phyloP scores from a whole-genome alignment of 441 rosid species.

The Gossypium schwendimanii region DNA sequence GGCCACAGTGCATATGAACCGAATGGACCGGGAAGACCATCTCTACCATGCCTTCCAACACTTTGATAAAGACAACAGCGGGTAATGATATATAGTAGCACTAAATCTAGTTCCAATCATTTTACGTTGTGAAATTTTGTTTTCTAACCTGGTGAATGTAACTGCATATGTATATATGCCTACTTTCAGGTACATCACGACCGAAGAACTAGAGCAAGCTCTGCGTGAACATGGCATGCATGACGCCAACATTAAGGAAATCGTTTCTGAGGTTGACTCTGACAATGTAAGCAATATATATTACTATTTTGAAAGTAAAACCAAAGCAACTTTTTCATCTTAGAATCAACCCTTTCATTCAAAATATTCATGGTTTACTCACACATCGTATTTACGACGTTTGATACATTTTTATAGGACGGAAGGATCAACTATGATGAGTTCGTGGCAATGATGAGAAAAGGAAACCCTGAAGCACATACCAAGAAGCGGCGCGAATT shows the following conservation, averaged over 20 bases:
- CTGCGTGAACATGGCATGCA: constrained; percentile 63
- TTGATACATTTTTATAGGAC: constrained; percentile 35
- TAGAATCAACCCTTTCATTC: no score
- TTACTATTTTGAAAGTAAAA: not conserved
- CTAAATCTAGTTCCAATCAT: not conserved
- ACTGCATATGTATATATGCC: not conserved
- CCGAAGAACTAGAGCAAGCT: constrained; percentile 86
- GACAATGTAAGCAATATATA: constrained; percentile 34
- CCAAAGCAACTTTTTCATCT: not conserved
- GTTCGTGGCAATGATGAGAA: constrained; percentile 83
- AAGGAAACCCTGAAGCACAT: constrained; percentile 63
- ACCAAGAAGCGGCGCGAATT: not conserved
- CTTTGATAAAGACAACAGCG: constrained; percentile 92
- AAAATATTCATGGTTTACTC: no score
- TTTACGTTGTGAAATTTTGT: not conserved
- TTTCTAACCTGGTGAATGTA: not conserved
- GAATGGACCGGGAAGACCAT: constrained; percentile 84
- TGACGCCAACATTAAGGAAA: constrained; percentile 67
- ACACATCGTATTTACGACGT: not conserved
- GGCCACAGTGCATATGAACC: constrained; percentile 85
- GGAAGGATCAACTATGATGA: constrained; percentile 81
- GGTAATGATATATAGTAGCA: constrained; percentile 30
- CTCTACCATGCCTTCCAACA: constrained; percentile 82
- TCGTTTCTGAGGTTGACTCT: constrained; percentile 70
- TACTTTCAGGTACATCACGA: constrained; percentile 56